Percentiles rank a stretch among this genome's conserved stretches.
Evolutionary conservation across 306 rosid species (phyloP).

Genomic region (Hylodesmum podocarpum): DNA sequence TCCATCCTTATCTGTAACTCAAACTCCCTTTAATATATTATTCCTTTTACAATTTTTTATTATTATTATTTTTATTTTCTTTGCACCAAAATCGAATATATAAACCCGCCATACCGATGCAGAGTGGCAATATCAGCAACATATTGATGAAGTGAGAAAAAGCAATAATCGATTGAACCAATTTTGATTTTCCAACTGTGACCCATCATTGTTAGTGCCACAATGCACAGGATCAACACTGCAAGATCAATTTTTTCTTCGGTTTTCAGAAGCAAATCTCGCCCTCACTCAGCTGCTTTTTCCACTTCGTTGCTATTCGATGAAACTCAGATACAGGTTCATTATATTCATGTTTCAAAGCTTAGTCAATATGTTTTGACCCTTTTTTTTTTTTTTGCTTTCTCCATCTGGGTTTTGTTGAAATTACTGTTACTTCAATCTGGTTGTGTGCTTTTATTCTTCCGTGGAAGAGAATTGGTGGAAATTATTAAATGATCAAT

Average conservation of each 20-base stretch:
- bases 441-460: constrained; percentile 8
- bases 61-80: no score
- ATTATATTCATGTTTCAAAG: not conserved
- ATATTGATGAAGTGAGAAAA: not conserved
- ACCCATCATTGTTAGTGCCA: not conserved
- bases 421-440: not conserved
- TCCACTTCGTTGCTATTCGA: constrained; percentile 85
- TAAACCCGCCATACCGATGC: not conserved
- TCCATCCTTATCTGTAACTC: constrained; percentile 7
- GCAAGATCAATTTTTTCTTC: constrained; percentile 42
- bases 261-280: constrained; percentile 34
- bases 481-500: not conserved
- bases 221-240: constrained; percentile 62
- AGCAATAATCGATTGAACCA: not conserved
- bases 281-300: constrained; percentile 51
- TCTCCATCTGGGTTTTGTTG: constrained; percentile 8
- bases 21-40: not conserved
- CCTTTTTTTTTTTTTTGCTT: no score
- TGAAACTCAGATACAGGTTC: constrained; percentile 89
- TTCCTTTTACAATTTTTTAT: not conserved
- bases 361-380: not conserved
- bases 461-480: not conserved
- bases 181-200: not conserved
- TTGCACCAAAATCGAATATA: not conserved
- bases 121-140: not conserved